Evolutionary conservation across 768 basidiomycete genomes (phyloP), one percentile per base, ranked within the genome.

Genomic region (Lepiota subincarnata): DNA sequence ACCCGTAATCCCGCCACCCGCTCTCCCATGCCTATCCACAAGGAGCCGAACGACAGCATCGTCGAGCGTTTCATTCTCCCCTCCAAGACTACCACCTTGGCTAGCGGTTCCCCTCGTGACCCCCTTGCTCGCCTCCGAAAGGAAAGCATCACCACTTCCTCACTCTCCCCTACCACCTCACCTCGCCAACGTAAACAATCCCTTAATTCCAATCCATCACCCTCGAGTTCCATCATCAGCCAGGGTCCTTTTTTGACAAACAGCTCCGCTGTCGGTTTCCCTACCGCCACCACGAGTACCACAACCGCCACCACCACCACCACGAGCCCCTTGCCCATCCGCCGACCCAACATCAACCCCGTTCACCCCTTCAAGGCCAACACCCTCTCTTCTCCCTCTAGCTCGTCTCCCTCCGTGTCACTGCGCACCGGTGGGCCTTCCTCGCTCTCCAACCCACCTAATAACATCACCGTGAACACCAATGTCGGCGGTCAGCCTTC

Each of bases 131-230:
- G 53, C 7, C n/a, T 54, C 10, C 35, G 53, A 1, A 54, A 35
- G 28, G 53, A 54, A 37, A 54, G 45, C 7, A 34, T 48, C 36
- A 49, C 45, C 31, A 44, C 55, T 16, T 14, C 55, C 16, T 14
- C 55, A 16, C 18, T 57, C 28, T 51, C 46, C 28, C 48, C 57
- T 8, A 50, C 57, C 14, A 57, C 57, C 8, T 66, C 65, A 11
- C 56, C 64, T 2, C 73, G 82, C 37, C 61, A 80, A 8, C 67
- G 83, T 51, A 78, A 61, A 60, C 82, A 83, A 60, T 82, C 80
- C 60, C 62, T 75, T n/a, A 73, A 70, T 31, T 66, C 66, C 19
- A 65, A 64, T 1, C 65, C 67, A 3, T 68, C 68, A 0, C 67
- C 68, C 4, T 62, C 64, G 7, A 47, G 64, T 6, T 70, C 67